Evolutionary conservation across 1,284 basidiomycete species (phyloP).

Genomic region (Heterobasidion occidentale): DNA sequence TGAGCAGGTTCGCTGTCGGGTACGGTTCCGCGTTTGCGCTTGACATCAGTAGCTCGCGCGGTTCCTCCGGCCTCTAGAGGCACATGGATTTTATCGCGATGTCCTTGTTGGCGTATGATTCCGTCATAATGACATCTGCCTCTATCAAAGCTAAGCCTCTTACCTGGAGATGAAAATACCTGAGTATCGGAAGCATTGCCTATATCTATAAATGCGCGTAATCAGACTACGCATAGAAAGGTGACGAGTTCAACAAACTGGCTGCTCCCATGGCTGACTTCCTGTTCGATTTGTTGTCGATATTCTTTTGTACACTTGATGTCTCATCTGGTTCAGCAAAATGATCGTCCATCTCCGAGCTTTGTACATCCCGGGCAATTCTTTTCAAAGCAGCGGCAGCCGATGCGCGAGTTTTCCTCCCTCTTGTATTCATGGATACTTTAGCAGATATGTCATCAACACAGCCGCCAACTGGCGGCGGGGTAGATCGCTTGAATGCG

Average conservation of each 20-base stretch:
- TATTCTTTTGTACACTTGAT: no score
- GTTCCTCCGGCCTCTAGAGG: neutral
- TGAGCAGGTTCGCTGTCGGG: neutral
- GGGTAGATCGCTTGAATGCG: no score
- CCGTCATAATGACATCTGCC: neutral
- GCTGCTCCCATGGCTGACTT: no score
- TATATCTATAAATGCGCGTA: neutral
- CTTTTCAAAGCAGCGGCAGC: slow-evolving; percentile 2
- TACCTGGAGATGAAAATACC: neutral
- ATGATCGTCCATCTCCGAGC: neutral
- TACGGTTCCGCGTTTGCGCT: neutral
- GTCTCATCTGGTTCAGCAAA: neutral
- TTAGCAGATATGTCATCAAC: neutral
- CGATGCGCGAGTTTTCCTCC: neutral
- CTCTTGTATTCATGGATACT: neutral
- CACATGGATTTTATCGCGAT: neutral
- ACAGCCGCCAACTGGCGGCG: neutral
- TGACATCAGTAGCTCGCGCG: neutral
- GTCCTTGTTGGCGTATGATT: neutral
- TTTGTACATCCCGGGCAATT: neutral
- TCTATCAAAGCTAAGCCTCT: neutral
- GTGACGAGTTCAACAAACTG: no score
- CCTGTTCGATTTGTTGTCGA: no score
- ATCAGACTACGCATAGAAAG: neutral
- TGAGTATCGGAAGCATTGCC: neutral